Percentiles rank a stretch among this genome's conserved stretches.
Conservation (phyloP, 805 yeast species). For the Candida sakaeoensis region DNA sequence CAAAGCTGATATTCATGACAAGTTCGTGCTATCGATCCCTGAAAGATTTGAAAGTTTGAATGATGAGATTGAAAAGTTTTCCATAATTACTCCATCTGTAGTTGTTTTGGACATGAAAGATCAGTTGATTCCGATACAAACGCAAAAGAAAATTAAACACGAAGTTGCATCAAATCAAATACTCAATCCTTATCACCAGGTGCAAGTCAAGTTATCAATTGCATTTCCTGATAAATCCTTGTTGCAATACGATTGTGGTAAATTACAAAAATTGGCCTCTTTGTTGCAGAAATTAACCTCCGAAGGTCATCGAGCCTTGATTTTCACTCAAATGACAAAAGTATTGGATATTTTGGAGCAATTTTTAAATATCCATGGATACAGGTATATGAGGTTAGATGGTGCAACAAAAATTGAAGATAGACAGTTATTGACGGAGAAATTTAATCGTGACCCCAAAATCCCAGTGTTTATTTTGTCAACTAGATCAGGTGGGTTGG, state of each 20-base stretch:
- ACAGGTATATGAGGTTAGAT: constrained; percentile 89
- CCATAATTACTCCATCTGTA: constrained; percentile 84
- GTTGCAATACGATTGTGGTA: constrained; percentile 94
- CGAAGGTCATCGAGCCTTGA: constrained; percentile 89
- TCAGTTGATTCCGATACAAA: constrained; percentile 39
- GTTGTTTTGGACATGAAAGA: constrained; percentile 72
- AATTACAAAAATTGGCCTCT: constrained; percentile 77
- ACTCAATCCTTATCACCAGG: constrained; percentile 62
- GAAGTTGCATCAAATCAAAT: constrained; percentile 38
- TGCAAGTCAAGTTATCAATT: constrained; percentile 83
- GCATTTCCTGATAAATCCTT: constrained; percentile 95
- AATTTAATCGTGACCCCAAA: constrained; percentile 81
- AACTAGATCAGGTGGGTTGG: constrained; percentile 97
- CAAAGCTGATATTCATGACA: background rate
- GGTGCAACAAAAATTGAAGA: constrained; percentile 98
- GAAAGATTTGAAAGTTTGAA: constrained; percentile 33
- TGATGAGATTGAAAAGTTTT: constrained; percentile 64
- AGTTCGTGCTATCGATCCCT: constrained; percentile 7
- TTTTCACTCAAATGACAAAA: constrained; percentile 97
- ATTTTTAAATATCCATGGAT: constrained; percentile 91
- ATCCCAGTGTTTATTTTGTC: constrained; percentile 90
- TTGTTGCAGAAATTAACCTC: constrained; percentile 74
- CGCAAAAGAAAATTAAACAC: constrained; percentile 27
- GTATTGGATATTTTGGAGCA: constrained; percentile 91
- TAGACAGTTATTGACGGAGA: constrained; percentile 88